These are phyloP conservation scores for Crithidia mellificae DNA, from an alignment of 208 protist species.

Conservation along the genomic window DNA sequence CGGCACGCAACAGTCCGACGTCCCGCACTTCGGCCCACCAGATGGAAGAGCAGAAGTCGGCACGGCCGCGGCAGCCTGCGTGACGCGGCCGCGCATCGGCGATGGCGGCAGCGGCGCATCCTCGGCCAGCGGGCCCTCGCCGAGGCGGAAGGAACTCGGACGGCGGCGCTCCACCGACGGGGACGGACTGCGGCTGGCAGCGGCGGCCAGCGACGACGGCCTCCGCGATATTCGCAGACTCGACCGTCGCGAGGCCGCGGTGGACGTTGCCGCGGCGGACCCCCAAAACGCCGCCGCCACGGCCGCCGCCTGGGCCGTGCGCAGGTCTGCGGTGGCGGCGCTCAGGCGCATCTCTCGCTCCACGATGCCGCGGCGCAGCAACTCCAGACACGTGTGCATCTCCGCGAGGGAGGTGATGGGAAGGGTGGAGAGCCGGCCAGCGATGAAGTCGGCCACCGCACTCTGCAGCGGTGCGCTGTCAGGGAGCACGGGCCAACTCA, in stretches of 20 bases:
- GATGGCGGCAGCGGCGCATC: neutral
- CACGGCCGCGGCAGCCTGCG: neutral
- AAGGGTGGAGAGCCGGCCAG: conserved; percentile 60
- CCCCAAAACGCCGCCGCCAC: conserved; percentile 9
- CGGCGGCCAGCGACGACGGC: neutral
- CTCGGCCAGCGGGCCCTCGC: neutral
- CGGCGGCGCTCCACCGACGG: neutral
- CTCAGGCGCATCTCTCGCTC: conserved; percentile 38
- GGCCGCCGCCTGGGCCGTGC: conserved; percentile 24
- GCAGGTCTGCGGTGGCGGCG: conserved; percentile 30
- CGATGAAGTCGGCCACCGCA: conserved; percentile 65
- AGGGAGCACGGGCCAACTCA: neutral
- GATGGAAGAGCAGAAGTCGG: neutral
- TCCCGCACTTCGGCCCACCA: neutral
- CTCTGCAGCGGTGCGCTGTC: conserved; percentile 31
- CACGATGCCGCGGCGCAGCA: conserved; percentile 57
- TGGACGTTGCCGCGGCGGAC: neutral
- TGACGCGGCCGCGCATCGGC: neutral
- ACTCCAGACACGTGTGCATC: conserved; percentile 80
- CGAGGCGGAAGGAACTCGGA: neutral
- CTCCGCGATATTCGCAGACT: neutral
- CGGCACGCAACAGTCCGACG: neutral
- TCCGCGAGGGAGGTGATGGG: conserved; percentile 75
- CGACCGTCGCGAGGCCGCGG: neutral
- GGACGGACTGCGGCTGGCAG: neutral